Evolutionary conservation across 192 early-diverging fungal genomes (phyloP).

Genomic region (Rhizoclosmatium sp.): DNA sequence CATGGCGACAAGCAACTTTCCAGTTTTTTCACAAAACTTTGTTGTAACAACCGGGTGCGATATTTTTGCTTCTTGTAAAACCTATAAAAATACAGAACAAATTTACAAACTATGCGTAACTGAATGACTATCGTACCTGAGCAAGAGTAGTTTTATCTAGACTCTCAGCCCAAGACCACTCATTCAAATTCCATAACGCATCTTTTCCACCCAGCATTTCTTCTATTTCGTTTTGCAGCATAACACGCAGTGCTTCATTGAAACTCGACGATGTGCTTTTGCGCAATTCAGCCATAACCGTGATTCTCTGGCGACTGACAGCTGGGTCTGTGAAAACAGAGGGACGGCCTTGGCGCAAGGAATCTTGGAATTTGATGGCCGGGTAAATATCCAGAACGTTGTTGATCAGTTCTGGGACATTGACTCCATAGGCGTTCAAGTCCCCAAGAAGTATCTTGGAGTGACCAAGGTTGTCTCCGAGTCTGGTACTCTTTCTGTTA

Average conservation of each 20-base stretch:
- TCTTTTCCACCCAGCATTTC: conserved; percentile 8
- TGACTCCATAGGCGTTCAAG: conserved; percentile 7
- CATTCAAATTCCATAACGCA: conserved; percentile 38
- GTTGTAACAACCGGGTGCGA: conserved; percentile 19
- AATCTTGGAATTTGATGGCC: background rate
- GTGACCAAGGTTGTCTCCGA: background rate
- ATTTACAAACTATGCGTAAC: no score
- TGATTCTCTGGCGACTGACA: background rate
- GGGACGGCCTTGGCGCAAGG: background rate
- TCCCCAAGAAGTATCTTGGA: conserved; percentile 11
- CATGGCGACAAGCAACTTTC: conserved; percentile 41
- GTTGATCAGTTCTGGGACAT: conserved; percentile 20
- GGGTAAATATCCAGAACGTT: conserved; percentile 6
- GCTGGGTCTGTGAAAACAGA: background rate
- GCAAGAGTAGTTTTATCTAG: conserved; percentile 37
- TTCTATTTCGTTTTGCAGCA: conserved; percentile 30
- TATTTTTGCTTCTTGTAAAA: conserved; percentile 34
- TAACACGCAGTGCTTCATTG: conserved; percentile 18
- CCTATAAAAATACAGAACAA: conserved; percentile 7
- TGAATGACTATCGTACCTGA: conserved; percentile 27
- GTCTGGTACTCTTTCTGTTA: conserved; percentile 15
- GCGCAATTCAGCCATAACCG: conserved; percentile 10
- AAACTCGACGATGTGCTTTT: conserved; percentile 7
- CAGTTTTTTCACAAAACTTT: conserved; percentile 35
- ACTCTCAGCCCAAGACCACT: conserved; percentile 47